Percentiles rank a stretch among this genome's conserved stretches.
These are phyloP conservation scores for Paecilomyces niveus DNA, from an alignment of 2,329 filamentous ascomycete genomes.

Conservation along the genomic window DNA sequence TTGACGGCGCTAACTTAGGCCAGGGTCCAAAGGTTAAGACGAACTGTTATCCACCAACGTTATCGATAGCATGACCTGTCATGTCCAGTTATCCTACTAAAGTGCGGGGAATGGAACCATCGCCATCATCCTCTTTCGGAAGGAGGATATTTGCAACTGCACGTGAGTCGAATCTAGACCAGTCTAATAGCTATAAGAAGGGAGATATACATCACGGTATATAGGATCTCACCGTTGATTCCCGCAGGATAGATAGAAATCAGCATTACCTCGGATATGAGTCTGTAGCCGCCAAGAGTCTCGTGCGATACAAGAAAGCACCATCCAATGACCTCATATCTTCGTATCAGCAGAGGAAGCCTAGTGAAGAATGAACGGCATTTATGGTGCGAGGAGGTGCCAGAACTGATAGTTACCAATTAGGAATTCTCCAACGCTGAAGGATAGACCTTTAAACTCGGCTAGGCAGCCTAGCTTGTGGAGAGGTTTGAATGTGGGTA, in stretches of 20 bases:
- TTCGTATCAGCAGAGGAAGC: background rate
- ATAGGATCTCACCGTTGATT: too few relatives aligned
- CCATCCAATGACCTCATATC: background rate
- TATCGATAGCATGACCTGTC: background rate
- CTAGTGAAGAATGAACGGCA: background rate
- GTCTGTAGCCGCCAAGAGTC: too few relatives aligned
- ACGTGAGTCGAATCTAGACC: too few relatives aligned
- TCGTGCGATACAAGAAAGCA: background rate
- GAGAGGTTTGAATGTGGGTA: background rate
- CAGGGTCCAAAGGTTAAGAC: background rate
- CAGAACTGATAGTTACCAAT: background rate
- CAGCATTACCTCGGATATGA: too few relatives aligned
- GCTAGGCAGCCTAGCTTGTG: background rate
- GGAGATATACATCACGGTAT: too few relatives aligned
- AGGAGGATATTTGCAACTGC: too few relatives aligned
- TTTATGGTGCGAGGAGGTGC: background rate
- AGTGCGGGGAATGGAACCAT: too few relatives aligned
- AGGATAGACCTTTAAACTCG: background rate
- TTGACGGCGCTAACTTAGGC: background rate
- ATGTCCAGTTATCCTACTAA: background rate
- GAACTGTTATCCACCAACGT: background rate
- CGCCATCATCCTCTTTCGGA: too few relatives aligned
- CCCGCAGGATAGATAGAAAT: too few relatives aligned
- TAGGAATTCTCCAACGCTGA: background rate
- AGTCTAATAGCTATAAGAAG: too few relatives aligned